phyloP scores from a whole-genome alignment of 345 rosid species.

The Camelina hispida region DNA sequence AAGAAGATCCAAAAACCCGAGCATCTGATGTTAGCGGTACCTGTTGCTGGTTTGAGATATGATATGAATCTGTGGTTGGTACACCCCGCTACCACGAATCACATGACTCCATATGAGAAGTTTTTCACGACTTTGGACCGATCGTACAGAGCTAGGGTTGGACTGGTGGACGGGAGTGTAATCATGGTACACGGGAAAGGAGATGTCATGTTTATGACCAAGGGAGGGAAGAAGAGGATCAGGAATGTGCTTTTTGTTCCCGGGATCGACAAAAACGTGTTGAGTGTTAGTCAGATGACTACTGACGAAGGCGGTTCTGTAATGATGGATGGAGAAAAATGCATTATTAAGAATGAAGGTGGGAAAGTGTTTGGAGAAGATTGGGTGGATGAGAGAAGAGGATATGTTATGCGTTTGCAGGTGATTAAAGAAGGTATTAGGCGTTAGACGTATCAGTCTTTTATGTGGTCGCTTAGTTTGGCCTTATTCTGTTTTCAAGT shows the following conservation, averaged over 20 bases:
- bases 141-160: conserved; percentile 2
- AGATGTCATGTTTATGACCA: conserved; percentile 14
- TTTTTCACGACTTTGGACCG: conserved; percentile 28
- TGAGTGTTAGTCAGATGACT: conserved; percentile 25
- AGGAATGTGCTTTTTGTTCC: conserved; percentile 32
- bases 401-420: conserved; percentile 27
- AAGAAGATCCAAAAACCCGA: neutral
- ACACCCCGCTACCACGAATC: neutral
- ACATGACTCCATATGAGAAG: conserved; percentile 35
- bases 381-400: conserved; percentile 15
- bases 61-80: conserved; percentile 31
- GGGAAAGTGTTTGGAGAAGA: neutral
- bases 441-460: neutral
- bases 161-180: neutral
- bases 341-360: conserved; percentile 8
- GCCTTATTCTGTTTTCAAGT: neutral
- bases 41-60: neutral
- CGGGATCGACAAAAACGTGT: conserved; percentile 12
- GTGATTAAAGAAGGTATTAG: conserved; percentile 1
- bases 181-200: conserved; percentile 23
- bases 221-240: conserved; percentile 13
- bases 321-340: neutral
- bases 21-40: neutral
- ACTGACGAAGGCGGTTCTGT: neutral
- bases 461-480: conserved; percentile 5